Evolutionary conservation across 2,329 filamentous ascomycete species (phyloP).

Genomic region (Chalaropsis thielavioides): DNA sequence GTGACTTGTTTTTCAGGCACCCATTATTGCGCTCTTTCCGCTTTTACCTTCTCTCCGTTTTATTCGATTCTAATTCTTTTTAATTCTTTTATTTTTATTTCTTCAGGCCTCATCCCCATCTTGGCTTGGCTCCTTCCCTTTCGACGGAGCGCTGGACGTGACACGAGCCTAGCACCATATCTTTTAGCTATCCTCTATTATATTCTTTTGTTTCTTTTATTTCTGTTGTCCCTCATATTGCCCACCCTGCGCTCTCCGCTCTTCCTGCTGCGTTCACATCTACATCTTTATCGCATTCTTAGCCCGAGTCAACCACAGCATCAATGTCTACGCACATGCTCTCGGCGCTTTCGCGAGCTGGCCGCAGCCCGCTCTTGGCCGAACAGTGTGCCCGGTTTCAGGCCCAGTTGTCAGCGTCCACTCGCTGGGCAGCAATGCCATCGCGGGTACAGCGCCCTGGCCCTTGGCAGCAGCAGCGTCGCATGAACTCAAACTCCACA

Average conservation of each 20-base stretch:
- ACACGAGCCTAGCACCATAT: not conserved
- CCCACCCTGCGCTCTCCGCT: not conserved
- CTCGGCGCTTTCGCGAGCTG: slow-evolving; percentile 7
- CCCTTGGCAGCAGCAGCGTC: slow-evolving; percentile 4
- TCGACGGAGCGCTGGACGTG: not conserved
- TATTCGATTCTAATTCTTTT: not conserved
- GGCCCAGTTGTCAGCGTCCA: not conserved
- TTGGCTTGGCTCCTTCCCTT: not conserved
- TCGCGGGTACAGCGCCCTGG: not conserved
- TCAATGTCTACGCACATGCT: slow-evolving; percentile 7
- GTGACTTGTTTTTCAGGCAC: not conserved
- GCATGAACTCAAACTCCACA: not conserved
- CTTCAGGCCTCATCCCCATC: not conserved
- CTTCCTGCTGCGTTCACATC: not conserved
- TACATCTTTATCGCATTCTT: not conserved
- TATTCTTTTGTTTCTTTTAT: not conserved
- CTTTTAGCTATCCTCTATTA: not conserved
- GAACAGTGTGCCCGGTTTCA: not conserved
- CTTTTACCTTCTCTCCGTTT: not conserved
- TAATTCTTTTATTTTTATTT: not conserved
- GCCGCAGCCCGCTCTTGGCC: not conserved
- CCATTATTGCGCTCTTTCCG: not conserved
- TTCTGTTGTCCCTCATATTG: not conserved
- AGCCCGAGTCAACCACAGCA: not conserved
- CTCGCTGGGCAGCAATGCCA: not conserved